Evolutionary conservation across 2,329 filamentous ascomycete species (phyloP).

Genomic region (Pseudovirgaria hyperparasitica): DNA sequence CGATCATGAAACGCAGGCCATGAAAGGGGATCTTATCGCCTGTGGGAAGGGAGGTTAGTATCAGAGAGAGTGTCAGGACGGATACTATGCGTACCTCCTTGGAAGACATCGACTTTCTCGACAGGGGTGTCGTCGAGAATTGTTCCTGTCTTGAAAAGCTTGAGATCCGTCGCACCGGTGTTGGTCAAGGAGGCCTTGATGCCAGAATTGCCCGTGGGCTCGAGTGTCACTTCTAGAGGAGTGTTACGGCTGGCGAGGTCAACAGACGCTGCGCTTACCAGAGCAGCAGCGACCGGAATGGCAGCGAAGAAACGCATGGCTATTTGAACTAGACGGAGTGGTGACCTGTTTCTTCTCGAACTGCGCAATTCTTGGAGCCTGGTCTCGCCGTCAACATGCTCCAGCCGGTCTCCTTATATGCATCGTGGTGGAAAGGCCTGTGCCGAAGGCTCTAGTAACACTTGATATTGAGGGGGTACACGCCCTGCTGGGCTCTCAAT

Average conservation of each 20-base stretch:
- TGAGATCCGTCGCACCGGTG: conserved; percentile 36
- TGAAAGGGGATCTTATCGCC: conserved; percentile 36
- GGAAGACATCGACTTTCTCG: conserved; percentile 41
- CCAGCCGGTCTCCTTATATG: no score
- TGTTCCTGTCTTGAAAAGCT: conserved; percentile 41
- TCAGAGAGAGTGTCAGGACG: background rate
- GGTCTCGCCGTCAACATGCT: no score
- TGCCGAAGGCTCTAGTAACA: no score
- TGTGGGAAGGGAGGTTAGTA: conserved; percentile 9
- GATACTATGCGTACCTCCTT: conserved; percentile 27
- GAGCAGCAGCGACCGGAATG: conserved; percentile 8
- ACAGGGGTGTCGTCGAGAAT: conserved; percentile 40
- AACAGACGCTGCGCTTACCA: conserved; percentile 9
- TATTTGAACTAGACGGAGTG: no score
- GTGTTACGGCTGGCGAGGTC: conserved; percentile 25
- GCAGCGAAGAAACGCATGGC: no score
- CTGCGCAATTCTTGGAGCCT: no score
- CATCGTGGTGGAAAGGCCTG: no score
- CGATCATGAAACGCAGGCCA: conserved; percentile 39
- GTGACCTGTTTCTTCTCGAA: no score
- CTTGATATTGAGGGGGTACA: no score
- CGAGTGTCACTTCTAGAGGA: conserved; percentile 25
- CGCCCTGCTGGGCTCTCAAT: no score
- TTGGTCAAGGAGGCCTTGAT: conserved; percentile 43
- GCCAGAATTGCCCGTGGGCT: conserved; percentile 38